phyloP scores from a whole-genome alignment of 352 stramenopile genomes.

The Phytophthora tentaculata region DNA sequence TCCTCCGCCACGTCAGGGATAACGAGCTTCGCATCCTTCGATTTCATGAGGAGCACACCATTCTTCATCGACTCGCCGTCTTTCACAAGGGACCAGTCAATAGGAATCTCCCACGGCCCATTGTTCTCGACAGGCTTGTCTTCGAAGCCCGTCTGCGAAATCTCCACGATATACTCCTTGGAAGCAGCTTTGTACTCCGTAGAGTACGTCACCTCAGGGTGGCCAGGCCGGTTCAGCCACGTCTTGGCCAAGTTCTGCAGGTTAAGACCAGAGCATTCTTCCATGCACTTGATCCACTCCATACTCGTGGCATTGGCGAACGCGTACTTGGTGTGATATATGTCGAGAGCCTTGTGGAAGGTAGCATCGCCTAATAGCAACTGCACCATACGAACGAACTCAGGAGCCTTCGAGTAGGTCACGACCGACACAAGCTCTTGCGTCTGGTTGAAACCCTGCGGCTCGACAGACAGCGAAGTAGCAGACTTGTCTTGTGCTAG shows the following conservation, averaged over 20 bases:
- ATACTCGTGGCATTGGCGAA: conserved; percentile 76
- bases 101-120: conserved; percentile 78
- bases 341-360: conserved; percentile 83
- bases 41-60: conserved; percentile 69
- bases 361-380: conserved; percentile 62
- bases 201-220: conserved; percentile 72
- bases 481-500: conserved; percentile 74
- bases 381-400: conserved; percentile 84
- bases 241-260: conserved; percentile 73
- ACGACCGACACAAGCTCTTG: conserved; percentile 82
- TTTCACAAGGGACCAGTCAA: conserved; percentile 80
- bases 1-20: conserved; percentile 56
- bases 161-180: conserved; percentile 61
- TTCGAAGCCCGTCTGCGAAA: conserved; percentile 76
- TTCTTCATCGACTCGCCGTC: conserved; percentile 63
- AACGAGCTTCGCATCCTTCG: conserved; percentile 57
- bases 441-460: conserved; percentile 80
- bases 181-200: conserved; percentile 56
- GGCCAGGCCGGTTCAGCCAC: conserved; percentile 76
- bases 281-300: conserved; percentile 83
- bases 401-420: conserved; percentile 81
- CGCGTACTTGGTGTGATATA: conserved; percentile 80
- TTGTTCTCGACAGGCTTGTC: conserved; percentile 71
- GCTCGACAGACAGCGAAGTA: conserved; percentile 73
- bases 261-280: conserved; percentile 66